Evolutionary conservation across 306 rosid species (phyloP), one percentile per base, ranked within the genome.

Genomic region (Boehmeria nivea): DNA sequence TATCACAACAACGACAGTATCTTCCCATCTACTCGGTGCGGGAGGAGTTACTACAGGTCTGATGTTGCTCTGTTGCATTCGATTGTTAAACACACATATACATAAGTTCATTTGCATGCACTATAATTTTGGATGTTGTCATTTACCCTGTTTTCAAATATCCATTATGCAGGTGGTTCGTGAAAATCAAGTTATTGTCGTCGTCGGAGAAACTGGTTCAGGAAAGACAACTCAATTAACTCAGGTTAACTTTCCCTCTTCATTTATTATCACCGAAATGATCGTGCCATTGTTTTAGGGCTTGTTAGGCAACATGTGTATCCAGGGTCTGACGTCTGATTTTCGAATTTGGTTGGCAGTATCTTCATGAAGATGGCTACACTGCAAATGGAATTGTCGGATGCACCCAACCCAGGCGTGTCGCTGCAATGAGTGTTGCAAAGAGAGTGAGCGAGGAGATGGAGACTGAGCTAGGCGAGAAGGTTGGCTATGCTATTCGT

Each of bases 361-460:
- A 87, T 78, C 93, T 91, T 36, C 71, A 80, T 55, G 98, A 91
- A 68, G 98, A 87, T 74, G 96, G 96, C 62, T 91, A 87, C 58
- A 87, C 98, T 38, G 53, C 52, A 24, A 69, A 71, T 60, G 95
- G 96, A 26, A 67, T 91, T 51, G 77, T 91, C 58, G 98, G 98
- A 42, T 91, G 98, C 75, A 91, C 98, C 67, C 98, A 91, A 75
- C 98, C 98, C 26, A 87, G 98, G 75, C 98, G 98, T 78, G 98
- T 91, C 66, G 98, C 98, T 28, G 98, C 98, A 63, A 91, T 91
- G 98, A 91, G 98, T 77, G 98, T 91, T 52, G 98, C 98, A 52
- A 91, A 91, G 81, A 91, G 98, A 84, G 98, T 91, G 21, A 87
- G 96, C 3, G 98, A 91, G 67, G 98, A 91, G 84, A 91, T 91